Base-by-base conservation (phyloP, 345 rosid species). In the Schrenkiella parvula region DNA sequence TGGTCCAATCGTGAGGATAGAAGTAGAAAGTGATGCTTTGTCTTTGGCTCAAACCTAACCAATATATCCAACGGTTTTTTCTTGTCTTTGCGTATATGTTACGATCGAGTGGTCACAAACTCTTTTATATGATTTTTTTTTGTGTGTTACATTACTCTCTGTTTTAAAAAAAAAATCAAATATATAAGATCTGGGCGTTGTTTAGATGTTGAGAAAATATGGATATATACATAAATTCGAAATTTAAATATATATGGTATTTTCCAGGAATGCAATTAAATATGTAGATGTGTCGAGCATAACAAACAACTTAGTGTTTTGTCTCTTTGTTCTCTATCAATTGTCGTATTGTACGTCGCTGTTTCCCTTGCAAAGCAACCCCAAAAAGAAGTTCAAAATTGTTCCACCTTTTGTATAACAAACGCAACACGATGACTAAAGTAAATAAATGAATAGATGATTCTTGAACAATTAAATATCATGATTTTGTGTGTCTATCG, bases 261-360 rank as follows among this genome's bases (percentile, higher is more conserved):
- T 39, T 69, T 59, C 8, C 8, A 19, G 35, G 62, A 72, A 25
- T 15, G 43, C 47, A 29, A 66, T 56, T 26, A 41, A 38, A 39
- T 46, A 47, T 38, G 8, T 54, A 73, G 61, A n/a, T n/a, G 53
- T 51, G 31, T 68, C 56, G 73, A 74, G 48, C 69, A 59, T 22
- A 67, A 50, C 62, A 74, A 75, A 60, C 79, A 75, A 60, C 15
- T 1, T 14, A 41, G 34, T 41, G 63, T 54, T 68, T 75, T 53
- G 64, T 75, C 70, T 41, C 64, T 61, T 68, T 75, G 79, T 75
- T 68, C 6, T 75, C 18, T 75, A 75, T 43, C 79, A 68, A 5
- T 75, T 68, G 79, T 75, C 79, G 64, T 75, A 68, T 75, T 61
- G 17, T 41, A 41, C 51, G 63, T 74, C 73, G 63, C 52, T 74